Evolutionary conservation across 306 rosid genomes (phyloP).

Genomic region (Begonia peltatifolia): DNA sequence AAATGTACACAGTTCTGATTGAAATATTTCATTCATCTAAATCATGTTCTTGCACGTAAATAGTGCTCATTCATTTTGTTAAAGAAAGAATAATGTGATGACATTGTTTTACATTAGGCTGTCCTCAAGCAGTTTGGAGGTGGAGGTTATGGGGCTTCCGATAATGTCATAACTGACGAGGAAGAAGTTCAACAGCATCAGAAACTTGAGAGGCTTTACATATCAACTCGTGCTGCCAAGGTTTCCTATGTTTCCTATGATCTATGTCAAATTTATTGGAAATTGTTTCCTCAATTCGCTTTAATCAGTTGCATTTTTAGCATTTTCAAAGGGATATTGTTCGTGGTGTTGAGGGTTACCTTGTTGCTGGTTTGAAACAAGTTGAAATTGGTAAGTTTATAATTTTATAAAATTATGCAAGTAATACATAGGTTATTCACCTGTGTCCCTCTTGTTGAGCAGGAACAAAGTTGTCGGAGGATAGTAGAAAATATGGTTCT

Average conservation of each 20-base stretch:
- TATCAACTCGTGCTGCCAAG: constrained; percentile 98
- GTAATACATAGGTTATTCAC: constrained; percentile 6
- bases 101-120: constrained; percentile 38
- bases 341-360: constrained; percentile 93
- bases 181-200: constrained; percentile 76
- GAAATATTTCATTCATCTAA: too few relatives aligned
- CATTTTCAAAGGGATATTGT: constrained; percentile 98
- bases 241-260: constrained; percentile 30
- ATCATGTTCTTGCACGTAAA: too few relatives aligned
- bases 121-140: constrained; percentile 95
- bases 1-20: too few relatives aligned
- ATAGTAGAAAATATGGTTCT: constrained; percentile 87
- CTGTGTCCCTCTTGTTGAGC: too few relatives aligned
- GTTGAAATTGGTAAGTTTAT: constrained; percentile 68
- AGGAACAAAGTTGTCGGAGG: constrained; percentile 96
- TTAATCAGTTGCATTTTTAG: constrained; percentile 25
- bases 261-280: constrained; percentile 9
- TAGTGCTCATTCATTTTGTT: too few relatives aligned
- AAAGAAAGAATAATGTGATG: constrained; percentile 5
- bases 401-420: background rate
- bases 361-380: constrained; percentile 92
- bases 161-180: constrained; percentile 71
- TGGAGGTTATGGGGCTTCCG: constrained; percentile 95
- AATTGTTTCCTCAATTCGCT: constrained; percentile 2
- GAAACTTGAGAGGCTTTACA: constrained; percentile 88